phyloP scores from a whole-genome alignment of 495 filamentous ascomycete species.

The Parathielavia appendiculata region DNA sequence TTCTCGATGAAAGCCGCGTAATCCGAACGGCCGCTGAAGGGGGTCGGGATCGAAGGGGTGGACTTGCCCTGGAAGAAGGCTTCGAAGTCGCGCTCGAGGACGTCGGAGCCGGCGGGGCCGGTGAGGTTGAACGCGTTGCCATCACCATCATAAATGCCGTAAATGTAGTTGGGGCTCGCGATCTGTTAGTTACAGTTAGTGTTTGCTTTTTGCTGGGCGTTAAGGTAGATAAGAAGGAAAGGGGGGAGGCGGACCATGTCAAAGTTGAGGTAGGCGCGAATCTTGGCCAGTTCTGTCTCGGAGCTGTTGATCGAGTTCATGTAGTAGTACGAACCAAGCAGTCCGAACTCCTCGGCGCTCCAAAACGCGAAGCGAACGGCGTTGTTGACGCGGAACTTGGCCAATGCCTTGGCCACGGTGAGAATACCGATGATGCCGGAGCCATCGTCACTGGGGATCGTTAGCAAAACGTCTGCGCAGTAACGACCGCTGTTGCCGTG shows the following conservation, averaged over 20 bases:
- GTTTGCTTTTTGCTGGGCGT: not conserved
- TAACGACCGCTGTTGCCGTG: too few relatives aligned
- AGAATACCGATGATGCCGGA: constrained; percentile 61
- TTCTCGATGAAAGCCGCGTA: constrained; percentile 62
- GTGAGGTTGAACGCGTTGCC: constrained; percentile 56
- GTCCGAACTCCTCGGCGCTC: constrained; percentile 61
- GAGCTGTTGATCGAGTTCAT: constrained; percentile 41
- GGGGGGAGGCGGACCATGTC: constrained; percentile 51
- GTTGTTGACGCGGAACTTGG: constrained; percentile 56
- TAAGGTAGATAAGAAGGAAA: not conserved
- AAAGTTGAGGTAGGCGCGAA: constrained; percentile 68
- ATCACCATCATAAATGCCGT: constrained; percentile 68
- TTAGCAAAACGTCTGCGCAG: not conserved
- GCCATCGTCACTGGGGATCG: constrained; percentile 37
- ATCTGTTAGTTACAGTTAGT: constrained; percentile 31
- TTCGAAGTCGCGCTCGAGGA: constrained; percentile 60
- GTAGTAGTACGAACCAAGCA: constrained; percentile 60
- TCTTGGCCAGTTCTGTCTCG: constrained; percentile 44
- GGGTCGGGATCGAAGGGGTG: constrained; percentile 44
- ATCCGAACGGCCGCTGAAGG: constrained; percentile 62
- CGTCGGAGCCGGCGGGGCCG: constrained; percentile 58
- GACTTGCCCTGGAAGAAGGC: constrained; percentile 49
- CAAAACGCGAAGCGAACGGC: constrained; percentile 67
- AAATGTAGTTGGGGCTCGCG: constrained; percentile 63
- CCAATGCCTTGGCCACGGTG: constrained; percentile 55